Evolutionary conservation across 2,329 filamentous ascomycete genomes (phyloP).

Genomic region (Proliferodiscus dingleyae): DNA sequence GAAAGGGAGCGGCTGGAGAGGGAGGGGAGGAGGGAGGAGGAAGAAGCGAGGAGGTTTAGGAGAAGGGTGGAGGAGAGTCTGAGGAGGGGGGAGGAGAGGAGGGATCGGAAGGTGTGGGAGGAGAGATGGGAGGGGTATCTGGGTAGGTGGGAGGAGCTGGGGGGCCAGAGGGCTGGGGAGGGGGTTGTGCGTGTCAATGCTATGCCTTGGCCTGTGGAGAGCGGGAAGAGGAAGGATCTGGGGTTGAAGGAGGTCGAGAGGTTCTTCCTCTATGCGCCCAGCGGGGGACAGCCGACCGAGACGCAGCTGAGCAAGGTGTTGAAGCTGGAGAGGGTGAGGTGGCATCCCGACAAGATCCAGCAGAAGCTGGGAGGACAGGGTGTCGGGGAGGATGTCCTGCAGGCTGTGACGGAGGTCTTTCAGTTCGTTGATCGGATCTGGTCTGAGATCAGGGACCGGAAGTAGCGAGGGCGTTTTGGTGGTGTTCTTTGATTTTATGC

Average conservation of each 20-base stretch:
- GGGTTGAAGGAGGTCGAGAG: constrained; percentile 50
- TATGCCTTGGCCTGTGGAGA: constrained; percentile 61
- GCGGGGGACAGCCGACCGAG: constrained; percentile 25
- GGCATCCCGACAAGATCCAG: constrained; percentile 98
- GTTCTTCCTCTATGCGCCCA: constrained; percentile 55
- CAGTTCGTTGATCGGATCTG: constrained; percentile 83
- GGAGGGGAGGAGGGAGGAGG: constrained; percentile 35
- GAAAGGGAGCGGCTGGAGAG: constrained; percentile 39
- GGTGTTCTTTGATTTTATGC: not conserved
- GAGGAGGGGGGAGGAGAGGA: constrained; percentile 59
- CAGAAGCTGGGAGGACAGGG: constrained; percentile 70
- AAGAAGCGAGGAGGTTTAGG: constrained; percentile 44
- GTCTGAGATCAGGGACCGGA: constrained; percentile 44
- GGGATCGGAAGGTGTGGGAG: constrained; percentile 44
- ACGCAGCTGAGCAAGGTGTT: constrained; percentile 47
- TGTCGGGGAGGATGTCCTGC: constrained; percentile 68
- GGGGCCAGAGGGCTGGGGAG: constrained; percentile 31
- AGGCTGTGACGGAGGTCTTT: constrained; percentile 81
- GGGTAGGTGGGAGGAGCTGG: constrained; percentile 54
- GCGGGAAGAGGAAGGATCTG: constrained; percentile 51
- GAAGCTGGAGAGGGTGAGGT: constrained; percentile 82
- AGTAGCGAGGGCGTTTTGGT: constrained; percentile 11
- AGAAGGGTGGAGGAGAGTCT: constrained; percentile 66
- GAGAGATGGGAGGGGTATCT: constrained; percentile 62
- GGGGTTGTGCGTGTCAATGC: constrained; percentile 41